Evolutionary conservation across 1,139 yeast genomes (phyloP).

Genomic region (Geotrichum citri-aurantii): DNA sequence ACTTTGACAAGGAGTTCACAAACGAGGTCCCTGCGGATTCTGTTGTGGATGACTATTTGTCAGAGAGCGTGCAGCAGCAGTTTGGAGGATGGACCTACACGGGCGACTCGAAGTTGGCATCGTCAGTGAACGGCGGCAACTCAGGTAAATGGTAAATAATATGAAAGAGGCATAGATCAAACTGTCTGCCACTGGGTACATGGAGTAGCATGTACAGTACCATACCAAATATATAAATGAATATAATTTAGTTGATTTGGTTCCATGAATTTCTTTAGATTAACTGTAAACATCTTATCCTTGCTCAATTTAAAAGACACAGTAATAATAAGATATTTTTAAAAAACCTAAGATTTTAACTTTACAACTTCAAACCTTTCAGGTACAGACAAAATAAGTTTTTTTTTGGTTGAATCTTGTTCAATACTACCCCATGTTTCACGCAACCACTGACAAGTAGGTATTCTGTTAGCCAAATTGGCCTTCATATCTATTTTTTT

Average conservation of each 20-base stretch:
- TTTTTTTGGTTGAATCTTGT: neutral
- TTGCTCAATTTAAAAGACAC: slow-evolving; percentile 49
- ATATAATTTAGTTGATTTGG: too few species aligned
- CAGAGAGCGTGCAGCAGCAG: slow-evolving; percentile 88
- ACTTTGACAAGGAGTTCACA: slow-evolving; percentile 90
- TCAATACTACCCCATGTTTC: too few species aligned
- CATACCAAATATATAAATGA: too few species aligned
- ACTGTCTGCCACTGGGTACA: neutral
- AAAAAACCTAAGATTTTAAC: slow-evolving; percentile 31
- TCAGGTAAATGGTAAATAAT: slow-evolving; percentile 13
- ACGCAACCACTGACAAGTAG: too few species aligned
- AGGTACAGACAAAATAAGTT: too few species aligned
- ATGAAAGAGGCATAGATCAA: neutral
- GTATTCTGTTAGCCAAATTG: too few species aligned
- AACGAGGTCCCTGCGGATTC: slow-evolving; percentile 92
- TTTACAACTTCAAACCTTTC: slow-evolving; percentile 80
- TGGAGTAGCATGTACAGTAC: neutral
- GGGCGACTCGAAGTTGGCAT: slow-evolving; percentile 32
- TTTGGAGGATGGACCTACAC: slow-evolving; percentile 99
- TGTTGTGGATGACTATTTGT: slow-evolving; percentile 76
- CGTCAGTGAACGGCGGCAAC: slow-evolving; percentile 1
- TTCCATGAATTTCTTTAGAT: slow-evolving; percentile 78
- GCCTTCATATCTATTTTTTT: neutral
- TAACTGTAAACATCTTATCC: slow-evolving; percentile 77
- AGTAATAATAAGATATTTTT: too few species aligned